Evolutionary conservation across 139 green algal species (phyloP), one percentile per base, ranked within the genome.

Genomic region (Nannochloris sp.): DNA sequence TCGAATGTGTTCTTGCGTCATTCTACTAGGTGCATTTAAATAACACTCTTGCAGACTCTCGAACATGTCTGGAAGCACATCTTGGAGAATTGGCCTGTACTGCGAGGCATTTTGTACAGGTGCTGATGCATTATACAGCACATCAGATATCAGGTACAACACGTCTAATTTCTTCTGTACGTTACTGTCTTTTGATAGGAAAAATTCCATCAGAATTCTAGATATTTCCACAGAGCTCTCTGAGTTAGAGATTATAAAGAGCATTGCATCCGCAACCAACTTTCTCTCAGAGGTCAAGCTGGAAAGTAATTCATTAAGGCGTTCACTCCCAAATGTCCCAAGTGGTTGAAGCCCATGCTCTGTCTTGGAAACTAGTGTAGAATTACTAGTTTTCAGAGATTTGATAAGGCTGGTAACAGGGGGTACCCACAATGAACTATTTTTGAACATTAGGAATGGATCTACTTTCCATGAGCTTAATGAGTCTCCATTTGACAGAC

Each of bases 81-180:
- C 79, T 73, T 97, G 78, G 51, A 97, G 66, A 2, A 54, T 67
- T 43, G 10, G 44, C 25, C 90, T 76, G 78, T 90, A 97, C 14
- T 83, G 74, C 1, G 77, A 88, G 0, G 90, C 91, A 66, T 96
- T 96, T 48, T 87, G 75, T 49, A 97, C 88, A 16, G 86, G 81
- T 16, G 86, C 85, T 43, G 81, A 88, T 62, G 66, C 78, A 78
- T 97, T 98, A 83, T 97, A 87, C 56, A 98, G 81, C 24, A 98
- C 85, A 79, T 98, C 92, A 7, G 76, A 91, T 8, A 91, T 76
- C 11, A 97, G 77, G 75, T 94, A 95, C 25, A 98, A 83, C 40
- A 86, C 71, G 2, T 82, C 84, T 12, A 91, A 76, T 75, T 96
- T 96, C 48, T 84, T 71, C 14, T 79, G 79, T 15, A 94, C 72